A percentile compares a stretch with the other conserved stretches of the same genome.
Conservation (phyloP, 106 monocot genomes). For the Platanthera zijinensis region DNA sequence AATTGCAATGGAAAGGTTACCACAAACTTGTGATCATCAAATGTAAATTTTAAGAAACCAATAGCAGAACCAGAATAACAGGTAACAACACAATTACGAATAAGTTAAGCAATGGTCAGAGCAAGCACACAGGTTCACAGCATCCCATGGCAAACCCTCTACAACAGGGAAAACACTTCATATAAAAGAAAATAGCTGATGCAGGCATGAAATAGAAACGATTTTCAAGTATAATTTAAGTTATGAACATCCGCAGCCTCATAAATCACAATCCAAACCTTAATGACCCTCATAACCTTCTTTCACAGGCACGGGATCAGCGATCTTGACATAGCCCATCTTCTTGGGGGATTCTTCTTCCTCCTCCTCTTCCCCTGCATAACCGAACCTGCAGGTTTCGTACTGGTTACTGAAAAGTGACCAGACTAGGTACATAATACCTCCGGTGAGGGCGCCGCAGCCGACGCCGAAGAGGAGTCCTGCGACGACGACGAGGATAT, state of each 20-base stretch:
- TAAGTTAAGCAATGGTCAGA: neutral
- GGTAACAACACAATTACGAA: too few relatives aligned
- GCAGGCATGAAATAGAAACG: neutral
- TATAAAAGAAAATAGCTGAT: neutral
- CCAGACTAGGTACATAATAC: conserved; percentile 57
- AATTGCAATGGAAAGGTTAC: too few relatives aligned
- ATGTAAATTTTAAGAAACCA: too few relatives aligned
- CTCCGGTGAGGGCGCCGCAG: conserved; percentile 64
- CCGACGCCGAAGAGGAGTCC: conserved; percentile 71
- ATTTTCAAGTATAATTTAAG: neutral
- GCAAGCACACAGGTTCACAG: neutral
- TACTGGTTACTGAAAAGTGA: conserved; percentile 33
- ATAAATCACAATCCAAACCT: conserved; percentile 1
- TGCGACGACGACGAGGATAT: conserved; percentile 59
- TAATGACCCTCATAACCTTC: conserved; percentile 48
- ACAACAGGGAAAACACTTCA: neutral
- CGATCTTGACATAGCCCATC: conserved; percentile 45
- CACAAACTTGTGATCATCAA: too few relatives aligned
- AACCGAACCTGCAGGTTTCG: conserved; percentile 11
- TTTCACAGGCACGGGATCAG: conserved; percentile 18
- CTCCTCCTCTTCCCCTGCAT: conserved; percentile 16
- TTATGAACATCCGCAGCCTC: neutral
- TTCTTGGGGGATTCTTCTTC: conserved; percentile 43
- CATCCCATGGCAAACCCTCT: neutral
- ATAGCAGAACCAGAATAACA: too few relatives aligned